Evolutionary conservation across 1,284 basidiomycete genomes (phyloP), one percentile per base, ranked within the genome.

Genomic region (Cystodermella granulosa): DNA sequence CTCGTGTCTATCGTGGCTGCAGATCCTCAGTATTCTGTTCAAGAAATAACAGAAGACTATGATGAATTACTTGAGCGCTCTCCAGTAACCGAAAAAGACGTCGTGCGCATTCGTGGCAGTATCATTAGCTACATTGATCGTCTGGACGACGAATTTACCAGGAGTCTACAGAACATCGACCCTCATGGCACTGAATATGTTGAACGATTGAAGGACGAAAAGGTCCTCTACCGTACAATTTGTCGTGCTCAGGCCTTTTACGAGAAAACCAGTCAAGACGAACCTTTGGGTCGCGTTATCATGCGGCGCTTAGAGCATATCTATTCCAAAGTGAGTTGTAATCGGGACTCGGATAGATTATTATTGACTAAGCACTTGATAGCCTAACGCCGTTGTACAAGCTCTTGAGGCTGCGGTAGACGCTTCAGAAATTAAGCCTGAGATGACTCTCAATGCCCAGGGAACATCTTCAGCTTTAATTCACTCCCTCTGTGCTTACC

Each of bases 101-200:
- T 86, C 41, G 86, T 93, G 45, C 76, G 81, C 46, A 84, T 97
- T 49, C 83, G 92, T 45, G 93, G 93, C 37, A 93, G 88, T 62
- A 81, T 97, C 62, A 92, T 95, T 67, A 91, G 88, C 62, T 91
- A 97, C 59, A 80, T 99, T 42, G 96, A 99, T 68, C 85, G 95
- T 48, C 73, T 99, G 43, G 96, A 98, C 66, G 96, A 98, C 60
- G 96, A 99, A 70, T 98, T 99, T 69, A 98, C 92, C 43, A 91
- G 91, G 68, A 95, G 91, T 60, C 72, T 99, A 43, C 96, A 98
- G 77, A 92, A 98, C 66, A 94, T 97, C 55, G 96, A 99, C 63
- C 95, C 96, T 14, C 96, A 98, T 66, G 92, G 96, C 4, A 91
- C 91, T 42, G 96, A 99, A 68, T 99, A 99, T 65, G 89, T 99